These are phyloP conservation scores for Xylaria curta DNA, from an alignment of 495 filamentous ascomycete genomes.

Conservation along the genomic window DNA sequence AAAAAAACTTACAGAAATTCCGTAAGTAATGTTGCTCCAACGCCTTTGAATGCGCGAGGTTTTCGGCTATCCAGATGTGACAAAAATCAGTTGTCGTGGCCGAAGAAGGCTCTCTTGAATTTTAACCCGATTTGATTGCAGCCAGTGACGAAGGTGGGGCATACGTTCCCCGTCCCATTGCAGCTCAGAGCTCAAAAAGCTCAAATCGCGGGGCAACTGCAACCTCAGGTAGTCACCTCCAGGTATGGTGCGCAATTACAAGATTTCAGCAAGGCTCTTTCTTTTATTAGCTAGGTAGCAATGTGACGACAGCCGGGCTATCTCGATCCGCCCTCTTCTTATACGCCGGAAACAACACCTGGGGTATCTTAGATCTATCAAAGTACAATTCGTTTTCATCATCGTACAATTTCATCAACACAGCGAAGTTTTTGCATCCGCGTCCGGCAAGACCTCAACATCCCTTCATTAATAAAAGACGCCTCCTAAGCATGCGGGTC, in stretches of 20 bases:
- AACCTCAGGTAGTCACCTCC: background rate
- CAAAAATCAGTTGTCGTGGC: background rate
- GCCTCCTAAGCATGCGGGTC: slow-evolving; percentile 61
- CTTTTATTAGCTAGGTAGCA: background rate
- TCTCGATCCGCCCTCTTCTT: slow-evolving; percentile 25
- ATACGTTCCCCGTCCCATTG: background rate
- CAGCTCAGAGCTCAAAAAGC: slow-evolving; percentile 18
- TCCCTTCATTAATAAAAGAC: background rate
- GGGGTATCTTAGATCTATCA: slow-evolving; percentile 36
- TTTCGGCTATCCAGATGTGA: background rate
- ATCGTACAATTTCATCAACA: slow-evolving; percentile 21
- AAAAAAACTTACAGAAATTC: too few relatives aligned
- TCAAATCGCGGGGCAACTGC: slow-evolving; percentile 29
- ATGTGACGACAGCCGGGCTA: background rate
- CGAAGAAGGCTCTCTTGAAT: slow-evolving; percentile 18
- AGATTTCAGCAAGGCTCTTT: background rate
- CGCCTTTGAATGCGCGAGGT: background rate
- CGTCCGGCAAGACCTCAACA: background rate
- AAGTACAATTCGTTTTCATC: background rate
- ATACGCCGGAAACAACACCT: slow-evolving; percentile 35
- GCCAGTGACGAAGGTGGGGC: slow-evolving; percentile 30
- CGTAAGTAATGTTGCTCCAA: background rate
- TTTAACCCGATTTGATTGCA: slow-evolving; percentile 26
- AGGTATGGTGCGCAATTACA: background rate
- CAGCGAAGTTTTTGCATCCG: background rate